These are phyloP conservation scores for Hypoxylon trugodes DNA, from an alignment of 495 filamentous ascomycete species.

Conservation along the genomic window DNA sequence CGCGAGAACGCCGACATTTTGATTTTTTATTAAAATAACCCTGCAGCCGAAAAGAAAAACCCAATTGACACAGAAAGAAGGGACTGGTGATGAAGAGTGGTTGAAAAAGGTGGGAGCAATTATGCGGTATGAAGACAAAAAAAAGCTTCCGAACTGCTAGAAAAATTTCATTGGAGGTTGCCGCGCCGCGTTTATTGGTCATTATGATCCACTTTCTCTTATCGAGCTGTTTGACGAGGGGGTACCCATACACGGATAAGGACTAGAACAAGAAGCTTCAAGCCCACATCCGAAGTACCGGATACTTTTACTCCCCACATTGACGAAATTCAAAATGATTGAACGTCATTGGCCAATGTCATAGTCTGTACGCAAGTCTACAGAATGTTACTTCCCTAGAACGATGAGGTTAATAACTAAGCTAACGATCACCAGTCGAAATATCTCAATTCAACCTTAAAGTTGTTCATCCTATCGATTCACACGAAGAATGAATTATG, in stretches of 20 bases:
- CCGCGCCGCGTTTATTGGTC: conserved; percentile 10
- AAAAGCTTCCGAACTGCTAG: conserved; percentile 38
- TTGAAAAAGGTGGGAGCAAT: not conserved
- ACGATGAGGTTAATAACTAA: too few relatives aligned
- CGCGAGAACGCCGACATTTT: conserved; percentile 73
- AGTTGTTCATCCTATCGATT: not conserved
- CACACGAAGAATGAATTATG: too few relatives aligned
- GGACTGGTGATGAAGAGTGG: conserved; percentile 19
- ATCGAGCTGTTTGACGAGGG: conserved; percentile 3
- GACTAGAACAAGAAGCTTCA: not conserved
- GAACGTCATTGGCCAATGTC: conserved; percentile 14
- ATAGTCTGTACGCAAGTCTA: not conserved
- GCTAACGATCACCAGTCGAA: too few relatives aligned
- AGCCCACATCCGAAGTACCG: not conserved
- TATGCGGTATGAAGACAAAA: conserved; percentile 15
- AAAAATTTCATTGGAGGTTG: conserved; percentile 43
- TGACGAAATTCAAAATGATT: conserved; percentile 15
- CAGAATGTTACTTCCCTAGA: not conserved
- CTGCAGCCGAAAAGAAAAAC: conserved; percentile 40
- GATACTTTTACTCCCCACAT: not conserved
- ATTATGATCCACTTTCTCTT: conserved; percentile 5
- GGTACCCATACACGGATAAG: conserved; percentile 15
- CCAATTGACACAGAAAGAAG: conserved; percentile 41
- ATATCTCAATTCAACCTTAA: not conserved
- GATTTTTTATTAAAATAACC: conserved; percentile 54